Base-by-base conservation (phyloP, 2,329 filamentous ascomycete genomes). In the Stachybotrys echinatus region DNA sequence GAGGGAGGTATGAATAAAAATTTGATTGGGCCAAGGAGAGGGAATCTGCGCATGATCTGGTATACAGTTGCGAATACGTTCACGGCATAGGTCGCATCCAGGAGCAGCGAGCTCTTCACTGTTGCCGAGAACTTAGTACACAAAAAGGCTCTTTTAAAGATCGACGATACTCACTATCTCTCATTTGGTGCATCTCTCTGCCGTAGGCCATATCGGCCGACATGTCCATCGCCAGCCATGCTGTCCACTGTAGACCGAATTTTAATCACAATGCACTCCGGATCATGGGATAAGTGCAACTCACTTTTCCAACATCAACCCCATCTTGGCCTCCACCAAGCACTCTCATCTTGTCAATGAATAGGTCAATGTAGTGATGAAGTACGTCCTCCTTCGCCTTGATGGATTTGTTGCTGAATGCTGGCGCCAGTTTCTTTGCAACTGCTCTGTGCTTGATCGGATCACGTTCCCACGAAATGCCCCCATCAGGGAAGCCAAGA, bases 181-280 rank as follows among this genome's bases (percentile, higher is more conserved):
- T 37, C 10, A 37, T n/a, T n/a, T 46, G 44, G 44, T 46, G 18
- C 23, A 46, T 34, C 27, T 21, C 17, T 12, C 31, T 23, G 7
- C 44, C 20, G 27, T 46, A 46, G 34, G 23, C 44, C 44, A 46
- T 10, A 37, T 46, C 44, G 6, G 44, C 44, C 19, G 23, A 23
- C 19, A 19, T 34, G 10, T 46, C 44, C 44, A 46, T 46, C 10
- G 44, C 44, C 12, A 46, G 23, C 44, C 44, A 46, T 20, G 34
- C 44, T 19, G 44, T 23, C 44, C 44, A 46, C 44, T 46, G 21
- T n/a, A n/a, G n/a, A n/a, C n/a, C n/a, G n/a, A n/a, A n/a, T n/a
- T n/a, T n/a, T n/a, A n/a, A n/a, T n/a, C n/a, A n/a, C n/a, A n/a
- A n/a, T n/a, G n/a, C n/a, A n/a, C 23, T 2, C 10, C 27, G 10